Evolutionary conservation across 805 yeast species (phyloP), one percentile per base, ranked within the genome.

Genomic region (Hemisphaericaspora nanyangensis): DNA sequence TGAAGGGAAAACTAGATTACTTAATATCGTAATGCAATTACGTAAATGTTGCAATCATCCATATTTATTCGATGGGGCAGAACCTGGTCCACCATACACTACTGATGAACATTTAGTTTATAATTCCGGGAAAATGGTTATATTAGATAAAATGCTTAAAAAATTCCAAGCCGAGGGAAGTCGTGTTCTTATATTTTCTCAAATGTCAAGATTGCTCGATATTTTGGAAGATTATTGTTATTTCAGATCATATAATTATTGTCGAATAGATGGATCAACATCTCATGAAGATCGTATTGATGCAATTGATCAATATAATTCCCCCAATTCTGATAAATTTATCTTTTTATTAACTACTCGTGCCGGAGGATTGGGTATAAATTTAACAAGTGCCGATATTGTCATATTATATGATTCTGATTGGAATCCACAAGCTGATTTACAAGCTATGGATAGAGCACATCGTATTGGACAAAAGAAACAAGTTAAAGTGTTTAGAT

Each of bases 371-470:
- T 72, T 90, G 39, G 98, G 98, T 53, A 90, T 90, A 55, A 90
- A 91, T 56, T 72, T 90, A 55, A 91, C 95, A 0, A 78, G 87
- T 7, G 98, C 98, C 2, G 96, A 90, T 58, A 80, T 85, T 31
- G 98, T 90, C 35, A 77, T 90, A 3, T 61, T 90, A 19, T 91
- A 79, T 56, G 98, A 90, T 60, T 85, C 95, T 0, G 98, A 90
- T 65, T 90, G 98, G 98, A 90, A 90, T 56, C 98, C 98, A 2
- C 98, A 90, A 58, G 97, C 96, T 0, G 98, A 90, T 70, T 70
- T 90, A 52, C 98, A 90, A 65, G 97, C 97, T 1, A 90, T 90
- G 98, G 98, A 91, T 60, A 77, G 98, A 56, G 98, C 97, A 1
- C 98, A 90, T 57, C 80, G 98, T 70, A 90, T 90, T 56, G 98